Conservation (phyloP, 495 filamentous ascomycete genomes). For the Aspergillus ellipticus region DNA sequence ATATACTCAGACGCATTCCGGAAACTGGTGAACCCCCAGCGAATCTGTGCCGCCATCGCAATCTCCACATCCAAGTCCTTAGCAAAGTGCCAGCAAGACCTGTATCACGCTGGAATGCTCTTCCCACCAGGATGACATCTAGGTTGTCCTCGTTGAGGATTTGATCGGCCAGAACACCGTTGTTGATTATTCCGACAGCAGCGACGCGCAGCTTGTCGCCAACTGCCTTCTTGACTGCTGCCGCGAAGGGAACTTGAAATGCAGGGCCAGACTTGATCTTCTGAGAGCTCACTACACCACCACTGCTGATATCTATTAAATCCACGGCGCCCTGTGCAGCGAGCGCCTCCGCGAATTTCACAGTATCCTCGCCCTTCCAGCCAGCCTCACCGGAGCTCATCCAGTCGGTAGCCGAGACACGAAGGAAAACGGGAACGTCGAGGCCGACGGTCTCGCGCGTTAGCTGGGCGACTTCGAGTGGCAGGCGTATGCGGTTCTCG, state of each 20-base stretch:
- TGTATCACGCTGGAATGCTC: conserved; percentile 68
- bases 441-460: conserved; percentile 43
- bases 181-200: conserved; percentile 60
- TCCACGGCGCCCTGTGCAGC: conserved; percentile 55
- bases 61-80: conserved; percentile 63
- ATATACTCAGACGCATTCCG: conserved; percentile 35
- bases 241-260: conserved; percentile 63
- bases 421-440: conserved; percentile 62
- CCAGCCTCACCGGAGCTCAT: conserved; percentile 46
- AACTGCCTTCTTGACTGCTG: conserved; percentile 57
- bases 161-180: conserved; percentile 51
- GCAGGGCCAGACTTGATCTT: conserved; percentile 52
- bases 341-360: conserved; percentile 50
- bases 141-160: conserved; percentile 51
- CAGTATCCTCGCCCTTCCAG: conserved; percentile 56
- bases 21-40: conserved; percentile 51
- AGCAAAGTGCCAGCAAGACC: conserved; percentile 65
- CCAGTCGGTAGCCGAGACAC: conserved; percentile 59
- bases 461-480: conserved; percentile 12
- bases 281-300: conserved; percentile 57
- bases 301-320: conserved; percentile 61
- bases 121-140: conserved; percentile 59
- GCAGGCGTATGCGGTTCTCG: conserved; percentile 9
- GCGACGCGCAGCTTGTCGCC: conserved; percentile 55
- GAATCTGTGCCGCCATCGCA: conserved; percentile 62